Percentiles rank a stretch among this genome's conserved stretches.
These are phyloP conservation scores for Ampelocalamus luodianensis DNA, from an alignment of 176 grass and related monocot genomes.

Conservation along the genomic window DNA sequence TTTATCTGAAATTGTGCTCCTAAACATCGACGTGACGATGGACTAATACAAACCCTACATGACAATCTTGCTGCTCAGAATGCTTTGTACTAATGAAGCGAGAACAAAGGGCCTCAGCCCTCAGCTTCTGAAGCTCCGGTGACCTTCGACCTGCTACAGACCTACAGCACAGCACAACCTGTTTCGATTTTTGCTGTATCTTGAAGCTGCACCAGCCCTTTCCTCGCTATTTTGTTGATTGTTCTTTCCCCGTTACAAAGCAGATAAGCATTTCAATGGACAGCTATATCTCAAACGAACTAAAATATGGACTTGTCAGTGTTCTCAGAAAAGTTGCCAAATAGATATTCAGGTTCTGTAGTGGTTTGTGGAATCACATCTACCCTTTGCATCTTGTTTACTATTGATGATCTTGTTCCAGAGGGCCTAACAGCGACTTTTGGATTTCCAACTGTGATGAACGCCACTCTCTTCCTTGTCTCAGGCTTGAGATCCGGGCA, in stretches of 20 bases:
- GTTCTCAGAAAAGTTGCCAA: conserved; percentile 36
- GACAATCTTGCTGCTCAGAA: neutral
- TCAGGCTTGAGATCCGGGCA: conserved; percentile 27
- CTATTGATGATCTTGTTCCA: conserved; percentile 22
- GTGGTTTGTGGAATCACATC: conserved; percentile 19
- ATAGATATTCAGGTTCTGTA: conserved; percentile 41
- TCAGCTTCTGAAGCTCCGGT: neutral
- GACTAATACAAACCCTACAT: neutral
- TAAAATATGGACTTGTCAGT: conserved; percentile 34
- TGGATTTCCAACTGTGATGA: conserved; percentile 54
- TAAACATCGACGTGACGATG: neutral
- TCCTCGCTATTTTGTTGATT: neutral
- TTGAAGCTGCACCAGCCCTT: neutral
- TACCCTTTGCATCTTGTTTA: conserved; percentile 57
- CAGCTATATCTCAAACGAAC: neutral
- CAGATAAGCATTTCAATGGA: neutral
- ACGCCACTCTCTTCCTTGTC: conserved; percentile 61
- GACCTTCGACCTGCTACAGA: neutral
- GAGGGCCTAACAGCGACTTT: neutral
- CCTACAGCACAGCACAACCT: neutral
- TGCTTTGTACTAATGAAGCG: neutral
- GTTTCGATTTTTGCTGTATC: neutral
- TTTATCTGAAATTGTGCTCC: neutral
- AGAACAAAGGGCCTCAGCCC: neutral
- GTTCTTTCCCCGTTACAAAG: neutral